Conservation (phyloP, 768 basidiomycete species). For the Inosperma sp. region DNA sequence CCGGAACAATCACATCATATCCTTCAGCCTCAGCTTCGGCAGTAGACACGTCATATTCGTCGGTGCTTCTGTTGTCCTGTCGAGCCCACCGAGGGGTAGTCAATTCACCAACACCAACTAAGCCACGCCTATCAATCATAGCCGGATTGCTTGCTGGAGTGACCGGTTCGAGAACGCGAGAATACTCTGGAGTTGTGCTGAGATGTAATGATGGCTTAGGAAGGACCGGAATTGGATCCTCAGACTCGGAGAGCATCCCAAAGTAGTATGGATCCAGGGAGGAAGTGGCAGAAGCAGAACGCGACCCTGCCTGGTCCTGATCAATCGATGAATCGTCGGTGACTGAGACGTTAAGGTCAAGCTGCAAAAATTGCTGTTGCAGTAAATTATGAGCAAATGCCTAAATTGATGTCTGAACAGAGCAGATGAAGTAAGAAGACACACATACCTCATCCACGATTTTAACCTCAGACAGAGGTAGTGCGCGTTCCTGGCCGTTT, state of each 20-base stretch:
- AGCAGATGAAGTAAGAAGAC: slow-evolving; percentile 20
- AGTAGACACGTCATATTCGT: slow-evolving; percentile 15
- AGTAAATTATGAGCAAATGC: slow-evolving; percentile 14
- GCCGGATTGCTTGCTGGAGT: slow-evolving; percentile 78
- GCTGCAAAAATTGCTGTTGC: slow-evolving; percentile 31
- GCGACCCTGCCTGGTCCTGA: slow-evolving; percentile 48
- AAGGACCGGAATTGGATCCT: slow-evolving; percentile 55
- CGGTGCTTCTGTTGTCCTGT: slow-evolving; percentile 29
- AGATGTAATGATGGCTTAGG: slow-evolving; percentile 38
- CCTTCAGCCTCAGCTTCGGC: slow-evolving; percentile 31
- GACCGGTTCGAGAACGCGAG: slow-evolving; percentile 46
- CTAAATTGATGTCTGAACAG: slow-evolving; percentile 11
- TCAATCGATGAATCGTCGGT: slow-evolving; percentile 34
- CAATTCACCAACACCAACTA: slow-evolving; percentile 94
- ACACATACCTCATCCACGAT: slow-evolving; percentile 18
- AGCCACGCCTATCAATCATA: slow-evolving; percentile 75
- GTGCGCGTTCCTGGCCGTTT: slow-evolving; percentile 35
- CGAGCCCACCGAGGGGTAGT: slow-evolving; percentile 92
- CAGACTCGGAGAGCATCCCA: slow-evolving; percentile 63
- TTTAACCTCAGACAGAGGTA: slow-evolving; percentile 16
- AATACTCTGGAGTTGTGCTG: slow-evolving; percentile 61
- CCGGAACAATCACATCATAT: slow-evolving; percentile 41
- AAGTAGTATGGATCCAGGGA: slow-evolving; percentile 90
- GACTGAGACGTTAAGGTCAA: slow-evolving; percentile 45
- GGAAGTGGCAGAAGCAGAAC: slow-evolving; percentile 71